These are phyloP conservation scores for Raddia distichophylla DNA, from an alignment of 176 grass and related monocot species.

Conservation along the genomic window DNA sequence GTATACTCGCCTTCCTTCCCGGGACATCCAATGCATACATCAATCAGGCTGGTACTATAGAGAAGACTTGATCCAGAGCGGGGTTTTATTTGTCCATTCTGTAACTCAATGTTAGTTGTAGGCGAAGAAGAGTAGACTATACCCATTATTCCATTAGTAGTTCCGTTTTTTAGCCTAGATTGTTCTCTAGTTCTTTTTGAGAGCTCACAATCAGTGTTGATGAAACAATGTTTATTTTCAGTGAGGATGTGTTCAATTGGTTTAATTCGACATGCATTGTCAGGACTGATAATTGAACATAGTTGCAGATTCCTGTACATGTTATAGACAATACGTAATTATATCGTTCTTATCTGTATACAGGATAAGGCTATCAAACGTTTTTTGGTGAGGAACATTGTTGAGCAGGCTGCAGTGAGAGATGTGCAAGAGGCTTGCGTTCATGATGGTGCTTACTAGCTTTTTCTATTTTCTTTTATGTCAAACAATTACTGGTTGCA, in stretches of 20 bases:
- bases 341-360: background rate
- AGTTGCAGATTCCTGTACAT: background rate
- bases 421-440: constrained; percentile 80
- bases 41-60: background rate
- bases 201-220: too few relatives aligned
- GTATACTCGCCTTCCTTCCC: background rate
- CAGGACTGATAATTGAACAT: background rate
- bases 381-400: constrained; percentile 73
- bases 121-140: too few relatives aligned
- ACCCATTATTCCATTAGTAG: too few relatives aligned
- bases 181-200: too few relatives aligned
- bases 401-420: constrained; percentile 72
- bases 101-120: background rate
- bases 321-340: background rate
- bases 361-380: constrained; percentile 83
- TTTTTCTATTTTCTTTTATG: background rate
- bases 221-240: too few relatives aligned
- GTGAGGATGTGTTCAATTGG: too few relatives aligned
- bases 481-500: background rate
- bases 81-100: background rate
- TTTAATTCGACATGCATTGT: background rate
- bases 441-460: constrained; percentile 44
- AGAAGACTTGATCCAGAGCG: background rate
- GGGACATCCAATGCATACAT: background rate
- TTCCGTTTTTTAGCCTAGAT: too few relatives aligned